A percentile compares a stretch with the other conserved stretches of the same genome.
Evolutionary conservation across 345 rosid genomes (phyloP).

Genomic region (Brassica carinata): DNA sequence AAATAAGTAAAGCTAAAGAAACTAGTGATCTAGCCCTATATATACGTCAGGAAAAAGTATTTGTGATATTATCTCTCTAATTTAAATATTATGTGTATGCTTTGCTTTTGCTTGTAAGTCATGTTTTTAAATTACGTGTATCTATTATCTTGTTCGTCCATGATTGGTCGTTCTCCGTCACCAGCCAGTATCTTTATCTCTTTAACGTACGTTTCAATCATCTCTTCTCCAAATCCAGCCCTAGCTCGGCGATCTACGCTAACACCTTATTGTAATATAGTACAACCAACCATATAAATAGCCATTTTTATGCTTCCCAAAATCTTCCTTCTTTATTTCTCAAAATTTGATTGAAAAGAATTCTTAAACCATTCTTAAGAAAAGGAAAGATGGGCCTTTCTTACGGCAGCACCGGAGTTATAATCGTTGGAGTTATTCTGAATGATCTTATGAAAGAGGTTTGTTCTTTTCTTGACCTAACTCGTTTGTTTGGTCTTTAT

Average conservation of each 20-base stretch:
- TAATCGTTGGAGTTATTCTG: slow-evolving; percentile 30
- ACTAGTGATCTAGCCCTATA: background rate
- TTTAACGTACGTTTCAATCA: background rate
- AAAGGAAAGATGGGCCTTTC: slow-evolving; percentile 26
- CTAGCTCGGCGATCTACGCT: background rate
- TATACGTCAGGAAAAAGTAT: too few species aligned
- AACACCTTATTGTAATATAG: background rate
- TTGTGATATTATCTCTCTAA: too few species aligned
- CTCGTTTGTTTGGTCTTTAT: slow-evolving; percentile 13
- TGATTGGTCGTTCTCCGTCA: background rate
- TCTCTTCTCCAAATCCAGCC: background rate
- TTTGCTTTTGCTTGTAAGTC: background rate
- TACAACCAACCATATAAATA: too few species aligned
- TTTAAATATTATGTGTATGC: background rate
- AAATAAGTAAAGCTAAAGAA: too few species aligned
- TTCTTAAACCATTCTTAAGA: background rate
- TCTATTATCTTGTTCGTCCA: background rate
- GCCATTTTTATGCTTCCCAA: background rate
- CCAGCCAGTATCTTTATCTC: background rate
- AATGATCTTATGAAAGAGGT: slow-evolving; percentile 22
- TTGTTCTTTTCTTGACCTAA: slow-evolving; percentile 19
- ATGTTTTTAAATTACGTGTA: background rate
- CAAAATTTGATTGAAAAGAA: background rate
- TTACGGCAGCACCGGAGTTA: slow-evolving; percentile 31
- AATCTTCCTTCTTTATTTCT: background rate